Conservation (phyloP, 768 basidiomycete species). For the Lepiota brunneoincarnata region DNA sequence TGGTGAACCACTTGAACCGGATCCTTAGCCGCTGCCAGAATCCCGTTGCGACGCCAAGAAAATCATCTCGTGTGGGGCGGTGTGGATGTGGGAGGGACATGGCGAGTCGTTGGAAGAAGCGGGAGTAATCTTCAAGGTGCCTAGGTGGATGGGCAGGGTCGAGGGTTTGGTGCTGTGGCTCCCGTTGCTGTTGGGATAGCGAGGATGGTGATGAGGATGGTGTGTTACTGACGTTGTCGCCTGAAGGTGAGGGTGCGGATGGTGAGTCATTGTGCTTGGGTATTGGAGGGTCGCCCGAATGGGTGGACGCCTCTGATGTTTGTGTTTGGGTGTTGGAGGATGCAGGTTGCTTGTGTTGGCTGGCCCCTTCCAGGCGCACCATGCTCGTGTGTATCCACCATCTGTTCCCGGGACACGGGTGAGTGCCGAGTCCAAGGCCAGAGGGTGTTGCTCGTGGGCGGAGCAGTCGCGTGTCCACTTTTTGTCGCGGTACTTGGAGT, state of each 20-base stretch:
- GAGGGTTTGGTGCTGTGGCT: conserved; percentile 11
- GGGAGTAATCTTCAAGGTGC: conserved; percentile 67
- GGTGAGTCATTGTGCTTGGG: neutral
- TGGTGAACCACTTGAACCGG: conserved; percentile 97
- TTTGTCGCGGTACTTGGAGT: neutral
- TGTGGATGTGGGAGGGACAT: conserved; percentile 72
- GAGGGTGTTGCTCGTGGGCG: neutral
- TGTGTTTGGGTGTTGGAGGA: neutral
- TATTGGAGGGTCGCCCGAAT: neutral
- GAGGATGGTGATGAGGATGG: neutral
- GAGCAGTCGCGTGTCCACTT: neutral
- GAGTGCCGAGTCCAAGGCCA: neutral
- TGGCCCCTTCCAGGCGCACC: neutral
- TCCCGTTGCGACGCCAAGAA: conserved; percentile 81
- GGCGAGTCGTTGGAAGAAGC: conserved; percentile 79
- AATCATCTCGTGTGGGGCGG: conserved; percentile 85
- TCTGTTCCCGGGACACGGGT: neutral
- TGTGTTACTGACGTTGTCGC: neutral
- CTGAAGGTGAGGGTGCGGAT: neutral
- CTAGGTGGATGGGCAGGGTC: conserved; percentile 15
- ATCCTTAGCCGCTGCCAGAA: conserved; percentile 89
- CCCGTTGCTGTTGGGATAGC: conserved; percentile 8
- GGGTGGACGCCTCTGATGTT: neutral
- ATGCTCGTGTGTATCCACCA: conserved; percentile 5
- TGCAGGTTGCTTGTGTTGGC: neutral